phyloP scores from a whole-genome alignment of 228 moss, liverwort and hornwort genomes.

The Sphagnum fallax region DNA sequence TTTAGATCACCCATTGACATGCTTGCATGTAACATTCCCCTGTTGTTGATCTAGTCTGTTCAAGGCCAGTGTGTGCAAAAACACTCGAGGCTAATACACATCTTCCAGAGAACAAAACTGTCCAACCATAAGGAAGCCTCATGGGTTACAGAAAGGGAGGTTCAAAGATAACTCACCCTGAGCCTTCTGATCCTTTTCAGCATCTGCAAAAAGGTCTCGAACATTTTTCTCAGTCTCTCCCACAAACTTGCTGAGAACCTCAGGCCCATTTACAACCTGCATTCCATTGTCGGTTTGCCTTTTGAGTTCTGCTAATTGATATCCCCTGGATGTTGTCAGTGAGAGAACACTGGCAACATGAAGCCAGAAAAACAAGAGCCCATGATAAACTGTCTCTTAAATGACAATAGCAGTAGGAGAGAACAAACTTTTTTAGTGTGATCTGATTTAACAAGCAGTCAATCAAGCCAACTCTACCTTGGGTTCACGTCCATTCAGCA shows the following conservation, averaged over 20 bases:
- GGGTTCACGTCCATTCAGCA: conserved; percentile 96
- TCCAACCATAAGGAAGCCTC: too few species aligned
- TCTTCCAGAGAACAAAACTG: too few species aligned
- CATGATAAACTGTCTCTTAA: too few species aligned
- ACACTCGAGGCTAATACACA: too few species aligned
- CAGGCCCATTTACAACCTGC: conserved; percentile 96
- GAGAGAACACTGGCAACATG: background rate
- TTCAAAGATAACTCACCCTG: conserved; percentile 35
- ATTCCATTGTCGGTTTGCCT: conserved; percentile 2
- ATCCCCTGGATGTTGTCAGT: background rate
- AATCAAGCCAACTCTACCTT: conserved; percentile 40
- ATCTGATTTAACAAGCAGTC: too few species aligned
- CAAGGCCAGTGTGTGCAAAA: too few species aligned
- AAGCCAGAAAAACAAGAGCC: background rate
- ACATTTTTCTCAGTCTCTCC: conserved; percentile 99
- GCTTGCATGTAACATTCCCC: too few species aligned
- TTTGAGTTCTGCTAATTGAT: background rate
- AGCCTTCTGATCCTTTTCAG: conserved; percentile 71
- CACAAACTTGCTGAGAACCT: conserved; percentile 95
- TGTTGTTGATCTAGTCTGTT: too few species aligned
- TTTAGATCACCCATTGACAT: too few species aligned
- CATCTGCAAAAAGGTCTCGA: conserved; percentile 97
- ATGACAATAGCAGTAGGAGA: too few species aligned
- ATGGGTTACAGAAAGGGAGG: too few species aligned
- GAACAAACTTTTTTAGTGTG: too few species aligned